Percentiles rank a stretch among this genome's conserved stretches.
These are phyloP conservation scores for Aureobasidium sp. DNA, from an alignment of 2,329 filamentous ascomycete species.

Conservation along the genomic window DNA sequence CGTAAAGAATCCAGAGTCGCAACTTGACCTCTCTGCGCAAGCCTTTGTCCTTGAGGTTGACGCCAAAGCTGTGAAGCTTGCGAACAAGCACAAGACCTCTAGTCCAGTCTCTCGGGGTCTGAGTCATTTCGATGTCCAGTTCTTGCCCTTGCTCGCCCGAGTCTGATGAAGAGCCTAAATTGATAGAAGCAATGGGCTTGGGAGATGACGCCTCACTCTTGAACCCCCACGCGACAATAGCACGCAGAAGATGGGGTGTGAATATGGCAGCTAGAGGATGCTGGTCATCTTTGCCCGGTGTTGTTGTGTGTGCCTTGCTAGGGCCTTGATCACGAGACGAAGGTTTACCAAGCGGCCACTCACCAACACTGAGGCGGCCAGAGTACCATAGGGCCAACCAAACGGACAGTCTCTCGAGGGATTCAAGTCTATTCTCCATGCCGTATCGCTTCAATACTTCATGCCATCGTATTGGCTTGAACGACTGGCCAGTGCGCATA, in stretches of 20 bases:
- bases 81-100: slow-evolving; percentile 25
- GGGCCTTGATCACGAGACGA: not conserved
- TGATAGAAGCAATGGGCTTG: not conserved
- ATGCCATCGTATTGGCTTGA: slow-evolving; percentile 43
- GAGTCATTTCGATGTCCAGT: not conserved
- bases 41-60: slow-evolving; percentile 17
- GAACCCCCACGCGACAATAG: slow-evolving; percentile 29
- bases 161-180: not conserved
- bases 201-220: slow-evolving; percentile 11
- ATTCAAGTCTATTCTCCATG: slow-evolving; percentile 45
- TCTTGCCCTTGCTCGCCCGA: not conserved
- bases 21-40: slow-evolving; percentile 21
- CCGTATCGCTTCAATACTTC: slow-evolving; percentile 54
- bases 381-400: slow-evolving; percentile 36
- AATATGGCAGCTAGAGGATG: slow-evolving; percentile 19
- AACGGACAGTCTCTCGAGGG: slow-evolving; percentile 43
- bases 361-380: not conserved
- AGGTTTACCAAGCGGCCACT: too few relatives aligned
- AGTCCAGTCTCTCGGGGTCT: slow-evolving; percentile 20
- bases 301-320: not conserved
- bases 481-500: slow-evolving; percentile 34
- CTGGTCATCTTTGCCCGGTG: not conserved
- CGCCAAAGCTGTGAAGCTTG: slow-evolving; percentile 20
- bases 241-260: slow-evolving; percentile 21
- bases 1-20: slow-evolving; percentile 30